Conservation (phyloP, 2,329 filamentous ascomycete species). For the Aspergillus viridinutans region DNA sequence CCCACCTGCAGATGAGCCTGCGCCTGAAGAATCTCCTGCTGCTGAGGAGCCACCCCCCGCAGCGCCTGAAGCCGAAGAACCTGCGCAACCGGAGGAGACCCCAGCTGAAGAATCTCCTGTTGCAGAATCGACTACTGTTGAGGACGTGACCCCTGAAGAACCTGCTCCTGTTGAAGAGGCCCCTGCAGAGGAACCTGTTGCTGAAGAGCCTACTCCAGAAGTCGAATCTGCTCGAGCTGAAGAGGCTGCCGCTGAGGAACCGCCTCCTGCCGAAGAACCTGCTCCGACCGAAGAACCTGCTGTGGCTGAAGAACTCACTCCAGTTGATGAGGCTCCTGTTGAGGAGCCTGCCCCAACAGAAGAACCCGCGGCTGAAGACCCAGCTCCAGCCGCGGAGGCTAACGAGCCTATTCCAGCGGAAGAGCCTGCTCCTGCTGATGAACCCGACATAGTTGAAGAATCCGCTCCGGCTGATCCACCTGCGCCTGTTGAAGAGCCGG, state of each 20-base stretch:
- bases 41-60: conserved; percentile 3
- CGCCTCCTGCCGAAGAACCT: conserved; percentile 9
- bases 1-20: conserved; percentile 8
- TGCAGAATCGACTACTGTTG: background rate
- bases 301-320: background rate
- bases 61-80: background rate
- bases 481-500: too few relatives aligned
- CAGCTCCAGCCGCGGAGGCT: conserved; percentile 11
- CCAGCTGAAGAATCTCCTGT: conserved; percentile 2
- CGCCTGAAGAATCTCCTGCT: conserved; percentile 10
- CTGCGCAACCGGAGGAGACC: conserved; percentile 1
- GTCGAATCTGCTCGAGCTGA: conserved; percentile 13
- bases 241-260: conserved; percentile 15
- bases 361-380: conserved; percentile 11
- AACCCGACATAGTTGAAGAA: conserved; percentile 5
- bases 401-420: conserved; percentile 9
- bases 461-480: background rate
- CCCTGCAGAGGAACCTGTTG: conserved; percentile 8
- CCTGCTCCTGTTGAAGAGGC: conserved; percentile 4
- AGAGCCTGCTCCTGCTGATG: conserved; percentile 10
- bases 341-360: conserved; percentile 15
- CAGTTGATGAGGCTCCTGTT: background rate
- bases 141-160: background rate
- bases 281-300: conserved; percentile 7
- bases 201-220: conserved; percentile 8